A percentile compares a stretch with the other conserved stretches of the same genome.
Evolutionary conservation across 768 basidiomycete species (phyloP).

Genomic region (Suillus luteus): DNA sequence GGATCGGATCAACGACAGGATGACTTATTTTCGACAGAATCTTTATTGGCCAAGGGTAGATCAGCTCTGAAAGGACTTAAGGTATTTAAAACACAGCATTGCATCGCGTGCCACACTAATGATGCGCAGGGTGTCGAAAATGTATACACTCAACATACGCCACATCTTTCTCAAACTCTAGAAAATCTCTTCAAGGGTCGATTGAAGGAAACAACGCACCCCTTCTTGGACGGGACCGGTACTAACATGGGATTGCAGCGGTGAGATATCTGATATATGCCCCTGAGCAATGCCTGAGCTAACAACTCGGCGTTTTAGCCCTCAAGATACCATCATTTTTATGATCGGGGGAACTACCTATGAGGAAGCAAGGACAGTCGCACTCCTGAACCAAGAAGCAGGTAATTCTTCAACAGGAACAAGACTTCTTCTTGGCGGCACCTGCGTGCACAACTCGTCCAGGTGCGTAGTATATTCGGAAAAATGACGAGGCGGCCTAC

Average conservation of each 20-base stretch:
- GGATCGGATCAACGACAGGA: slow-evolving; percentile 97
- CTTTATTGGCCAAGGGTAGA: slow-evolving; percentile 89
- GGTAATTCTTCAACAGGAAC: slow-evolving; percentile 58
- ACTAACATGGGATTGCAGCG: slow-evolving; percentile 71
- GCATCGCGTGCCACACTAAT: slow-evolving; percentile 14
- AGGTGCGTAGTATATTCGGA: slow-evolving; percentile 51
- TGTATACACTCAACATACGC: slow-evolving; percentile 96
- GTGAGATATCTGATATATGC: slow-evolving; percentile 39
- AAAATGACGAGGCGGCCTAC: background rate
- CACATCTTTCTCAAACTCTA: slow-evolving; percentile 89
- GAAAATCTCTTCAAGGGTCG: slow-evolving; percentile 87
- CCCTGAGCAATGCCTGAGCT: background rate
- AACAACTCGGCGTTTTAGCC: slow-evolving; percentile 44
- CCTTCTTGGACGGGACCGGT: slow-evolving; percentile 78
- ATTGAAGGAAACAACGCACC: slow-evolving; percentile 85
- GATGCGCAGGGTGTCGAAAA: slow-evolving; percentile 88
- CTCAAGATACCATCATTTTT: slow-evolving; percentile 96
- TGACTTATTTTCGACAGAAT: slow-evolving; percentile 95
- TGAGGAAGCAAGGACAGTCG: slow-evolving; percentile 86
- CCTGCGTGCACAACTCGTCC: slow-evolving; percentile 92
- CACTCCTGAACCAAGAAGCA: slow-evolving; percentile 84
- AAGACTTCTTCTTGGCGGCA: slow-evolving; percentile 87
- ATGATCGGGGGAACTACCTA: slow-evolving; percentile 97
- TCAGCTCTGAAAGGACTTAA: slow-evolving; percentile 95
- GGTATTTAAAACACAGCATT: slow-evolving; percentile 42